Evolutionary conservation across 345 rosid genomes (phyloP), one percentile per base, ranked within the genome.

Genomic region (Syzygium jambos): DNA sequence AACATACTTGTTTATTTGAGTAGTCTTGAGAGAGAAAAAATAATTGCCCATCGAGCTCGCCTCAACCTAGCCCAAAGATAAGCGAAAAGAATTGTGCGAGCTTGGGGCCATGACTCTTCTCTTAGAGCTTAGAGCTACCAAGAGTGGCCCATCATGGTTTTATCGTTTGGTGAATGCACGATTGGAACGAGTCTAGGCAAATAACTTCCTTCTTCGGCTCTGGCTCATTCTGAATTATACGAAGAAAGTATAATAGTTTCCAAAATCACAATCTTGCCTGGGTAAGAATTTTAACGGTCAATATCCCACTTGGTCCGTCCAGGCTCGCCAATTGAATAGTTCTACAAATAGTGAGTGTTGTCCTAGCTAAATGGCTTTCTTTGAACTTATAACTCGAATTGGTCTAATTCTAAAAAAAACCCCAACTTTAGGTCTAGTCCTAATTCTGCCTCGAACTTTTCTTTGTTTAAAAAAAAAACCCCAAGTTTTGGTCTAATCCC

Each of bases 221-320:
- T 15, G 0, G 41, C 22, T 65, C 0, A 1, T 3, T 15, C 11
- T 16, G 15, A 30, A 15, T 16, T 29, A 29, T 16, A 30, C 0
- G 1, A 13, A 63, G 38, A 63, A 63, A 63, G 19, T 14, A 63
- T 7, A 63, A 63, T n/a, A 29, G 9, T 29, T 63, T 14, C 9
- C 21, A n/a, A 65, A 65, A 15, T 30, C 78, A n/a, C n/a, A n/a
- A n/a, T n/a, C n/a, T n/a, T n/a, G n/a, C n/a, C n/a, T n/a, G n/a
- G n/a, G n/a, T n/a, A n/a, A n/a, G n/a, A n/a, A n/a, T n/a, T n/a
- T n/a, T n/a, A n/a, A n/a, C n/a, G n/a, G n/a, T n/a, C n/a, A n/a
- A n/a, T n/a, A n/a, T n/a, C n/a, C n/a, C n/a, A n/a, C n/a, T n/a
- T n/a, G n/a, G n/a, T n/a, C n/a, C n/a, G n/a, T n/a, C n/a, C n/a